Evolutionary conservation across 2,329 filamentous ascomycete species (phyloP).

Genomic region (Aspergillus awamori): DNA sequence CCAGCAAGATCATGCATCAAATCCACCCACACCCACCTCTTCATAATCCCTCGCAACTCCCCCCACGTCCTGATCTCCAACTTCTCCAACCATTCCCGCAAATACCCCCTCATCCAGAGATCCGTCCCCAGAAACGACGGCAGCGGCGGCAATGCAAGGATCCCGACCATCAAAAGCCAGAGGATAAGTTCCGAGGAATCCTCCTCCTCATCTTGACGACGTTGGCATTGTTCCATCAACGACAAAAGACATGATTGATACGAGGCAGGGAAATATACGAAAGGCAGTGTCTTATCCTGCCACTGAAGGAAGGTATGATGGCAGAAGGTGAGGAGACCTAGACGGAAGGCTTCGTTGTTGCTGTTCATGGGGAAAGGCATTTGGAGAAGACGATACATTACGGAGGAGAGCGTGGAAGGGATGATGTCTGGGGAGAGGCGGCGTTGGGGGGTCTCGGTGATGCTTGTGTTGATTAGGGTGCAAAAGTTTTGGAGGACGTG

Average conservation of each 20-base stretch:
- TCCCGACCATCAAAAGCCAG: background rate
- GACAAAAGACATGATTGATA: background rate
- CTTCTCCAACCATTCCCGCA: background rate
- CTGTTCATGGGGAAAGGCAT: background rate
- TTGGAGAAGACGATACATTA: too few species aligned
- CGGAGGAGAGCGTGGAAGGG: too few species aligned
- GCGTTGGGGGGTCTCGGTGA: too few species aligned
- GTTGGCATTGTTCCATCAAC: background rate
- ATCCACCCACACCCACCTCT: background rate
- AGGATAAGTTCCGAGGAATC: background rate
- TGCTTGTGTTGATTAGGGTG: too few species aligned
- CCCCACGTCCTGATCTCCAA: background rate
- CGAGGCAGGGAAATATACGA: background rate
- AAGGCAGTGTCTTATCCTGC: too few species aligned
- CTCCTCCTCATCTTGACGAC: background rate
- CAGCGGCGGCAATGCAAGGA: background rate
- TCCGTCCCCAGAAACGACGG: background rate
- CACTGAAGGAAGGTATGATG: too few species aligned
- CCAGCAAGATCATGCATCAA: background rate
- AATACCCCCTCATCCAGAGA: background rate
- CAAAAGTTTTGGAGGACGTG: too few species aligned
- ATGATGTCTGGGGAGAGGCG: too few species aligned
- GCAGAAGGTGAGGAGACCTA: background rate
- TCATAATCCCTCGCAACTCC: background rate
- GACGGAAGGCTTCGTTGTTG: background rate